A percentile compares a stretch with the other conserved stretches of the same genome.
Conservation (phyloP, 2,329 filamentous ascomycete species). For the Stagonosporopsis chrysanthemi region DNA sequence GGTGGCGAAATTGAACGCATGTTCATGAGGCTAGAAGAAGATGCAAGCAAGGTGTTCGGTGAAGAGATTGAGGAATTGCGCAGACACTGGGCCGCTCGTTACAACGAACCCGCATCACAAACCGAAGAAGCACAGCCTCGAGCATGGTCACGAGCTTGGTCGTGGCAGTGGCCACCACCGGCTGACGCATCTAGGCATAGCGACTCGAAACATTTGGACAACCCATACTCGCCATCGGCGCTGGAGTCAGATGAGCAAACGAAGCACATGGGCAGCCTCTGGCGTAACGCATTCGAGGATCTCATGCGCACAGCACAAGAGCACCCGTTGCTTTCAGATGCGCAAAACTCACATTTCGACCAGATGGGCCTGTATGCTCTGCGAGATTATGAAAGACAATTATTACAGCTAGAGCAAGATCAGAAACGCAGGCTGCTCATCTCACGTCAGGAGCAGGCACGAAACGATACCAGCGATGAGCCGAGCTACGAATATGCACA, state of each 20-base stretch:
- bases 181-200: constrained; percentile 16
- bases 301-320: constrained; percentile 54
- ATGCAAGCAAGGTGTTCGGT: constrained; percentile 10
- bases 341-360: constrained; percentile 24
- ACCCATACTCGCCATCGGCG: constrained; percentile 61
- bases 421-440: neutral
- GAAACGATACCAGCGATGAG: constrained; percentile 30
- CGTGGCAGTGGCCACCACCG: constrained; percentile 33
- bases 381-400: constrained; percentile 8
- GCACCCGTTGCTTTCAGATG: constrained; percentile 11
- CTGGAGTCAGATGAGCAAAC: constrained; percentile 57
- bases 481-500: constrained; percentile 45
- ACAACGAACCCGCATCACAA: neutral
- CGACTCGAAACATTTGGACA: constrained; percentile 3
- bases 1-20: constrained; percentile 16
- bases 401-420: constrained; percentile 8
- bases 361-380: constrained; percentile 15
- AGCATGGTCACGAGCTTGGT: constrained; percentile 23
- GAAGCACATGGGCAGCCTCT: constrained; percentile 51
- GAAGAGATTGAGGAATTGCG: constrained; percentile 16
- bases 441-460: neutral
- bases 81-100: constrained; percentile 13
- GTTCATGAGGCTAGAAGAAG: constrained; percentile 15
- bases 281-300: constrained; percentile 68
- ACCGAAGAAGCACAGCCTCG: constrained; percentile 5